phyloP scores from a whole-genome alignment of 805 yeast genomes.

The Dipodascus albidus region DNA sequence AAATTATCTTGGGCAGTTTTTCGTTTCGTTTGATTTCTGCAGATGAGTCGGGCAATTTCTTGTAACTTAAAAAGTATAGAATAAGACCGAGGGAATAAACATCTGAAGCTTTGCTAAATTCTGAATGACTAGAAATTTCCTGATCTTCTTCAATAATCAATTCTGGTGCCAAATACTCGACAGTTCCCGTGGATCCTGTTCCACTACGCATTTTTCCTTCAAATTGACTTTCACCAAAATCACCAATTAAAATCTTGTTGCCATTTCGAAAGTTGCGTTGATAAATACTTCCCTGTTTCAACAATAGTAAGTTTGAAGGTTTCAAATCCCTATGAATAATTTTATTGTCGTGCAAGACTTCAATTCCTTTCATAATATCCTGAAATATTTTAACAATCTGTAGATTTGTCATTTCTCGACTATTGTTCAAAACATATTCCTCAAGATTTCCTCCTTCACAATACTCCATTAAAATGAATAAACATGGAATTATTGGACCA shows the following conservation, averaged over 20 bases:
- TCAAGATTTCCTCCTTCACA: constrained; percentile 86
- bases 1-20: constrained; percentile 24
- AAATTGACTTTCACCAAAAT: constrained; percentile 80
- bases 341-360: constrained; percentile 59
- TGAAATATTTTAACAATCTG: neutral
- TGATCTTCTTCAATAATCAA: constrained; percentile 29
- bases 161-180: constrained; percentile 85
- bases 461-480: constrained; percentile 74
- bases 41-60: constrained; percentile 48
- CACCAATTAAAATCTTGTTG: constrained; percentile 58
- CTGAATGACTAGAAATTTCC: constrained; percentile 27
- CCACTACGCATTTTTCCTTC: constrained; percentile 54
- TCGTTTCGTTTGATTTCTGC: constrained; percentile 17
- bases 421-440: constrained; percentile 34
- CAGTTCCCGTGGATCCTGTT: constrained; percentile 79
- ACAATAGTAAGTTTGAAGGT: constrained; percentile 73
- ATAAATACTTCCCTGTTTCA: constrained; percentile 13
- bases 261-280: constrained; percentile 33
- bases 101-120: constrained; percentile 65
- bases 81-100: constrained; percentile 78
- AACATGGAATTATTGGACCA: constrained; percentile 57
- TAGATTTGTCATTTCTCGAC: neutral
- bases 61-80: constrained; percentile 62
- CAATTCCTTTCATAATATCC: constrained; percentile 63
- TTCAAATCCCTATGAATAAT: constrained; percentile 83